These are phyloP conservation scores for Prunus padus DNA, from an alignment of 306 rosid genomes.

Conservation along the genomic window DNA sequence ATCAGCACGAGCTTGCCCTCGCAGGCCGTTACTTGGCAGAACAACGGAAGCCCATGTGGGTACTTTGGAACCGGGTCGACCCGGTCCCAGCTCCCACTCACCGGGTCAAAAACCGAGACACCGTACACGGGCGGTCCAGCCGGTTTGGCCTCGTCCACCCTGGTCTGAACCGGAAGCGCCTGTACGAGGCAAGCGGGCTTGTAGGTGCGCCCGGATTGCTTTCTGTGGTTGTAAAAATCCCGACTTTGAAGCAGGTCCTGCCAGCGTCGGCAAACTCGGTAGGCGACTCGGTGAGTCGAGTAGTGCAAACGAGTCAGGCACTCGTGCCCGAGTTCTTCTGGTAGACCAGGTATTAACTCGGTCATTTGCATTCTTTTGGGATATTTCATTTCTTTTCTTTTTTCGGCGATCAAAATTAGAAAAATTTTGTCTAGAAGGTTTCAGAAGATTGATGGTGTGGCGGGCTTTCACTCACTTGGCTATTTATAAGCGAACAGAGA, in stretches of 20 bases:
- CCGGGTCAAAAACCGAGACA: constrained; percentile 41
- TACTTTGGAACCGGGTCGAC: constrained; percentile 44
- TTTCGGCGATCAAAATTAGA: not conserved
- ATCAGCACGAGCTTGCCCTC: constrained; percentile 56
- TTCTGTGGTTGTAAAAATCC: constrained; percentile 36
- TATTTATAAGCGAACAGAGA: not conserved
- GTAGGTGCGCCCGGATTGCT: constrained; percentile 34
- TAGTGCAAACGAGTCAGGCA: constrained; percentile 47
- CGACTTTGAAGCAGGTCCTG: constrained; percentile 32
- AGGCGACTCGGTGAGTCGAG: constrained; percentile 44
- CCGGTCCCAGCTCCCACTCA: constrained; percentile 34
- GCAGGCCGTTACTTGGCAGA: constrained; percentile 46
- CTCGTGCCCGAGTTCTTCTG: constrained; percentile 48
- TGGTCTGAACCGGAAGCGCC: constrained; percentile 22
- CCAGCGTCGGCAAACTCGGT: constrained; percentile 47
- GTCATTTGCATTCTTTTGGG: not conserved
- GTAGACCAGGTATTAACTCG: constrained; percentile 47
- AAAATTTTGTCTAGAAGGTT: not conserved
- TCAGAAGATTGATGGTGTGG: not conserved
- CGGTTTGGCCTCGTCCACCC: constrained; percentile 22
- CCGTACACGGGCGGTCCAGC: constrained; percentile 27
- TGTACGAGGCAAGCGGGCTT: constrained; percentile 41
- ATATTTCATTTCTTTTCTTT: not conserved
- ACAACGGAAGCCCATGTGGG: constrained; percentile 48
- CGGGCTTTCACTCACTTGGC: not conserved